Evolutionary conservation across 192 early-diverging fungal species (phyloP), one percentile per base, ranked within the genome.

Genomic region (Chytriomyces hyalinus): DNA sequence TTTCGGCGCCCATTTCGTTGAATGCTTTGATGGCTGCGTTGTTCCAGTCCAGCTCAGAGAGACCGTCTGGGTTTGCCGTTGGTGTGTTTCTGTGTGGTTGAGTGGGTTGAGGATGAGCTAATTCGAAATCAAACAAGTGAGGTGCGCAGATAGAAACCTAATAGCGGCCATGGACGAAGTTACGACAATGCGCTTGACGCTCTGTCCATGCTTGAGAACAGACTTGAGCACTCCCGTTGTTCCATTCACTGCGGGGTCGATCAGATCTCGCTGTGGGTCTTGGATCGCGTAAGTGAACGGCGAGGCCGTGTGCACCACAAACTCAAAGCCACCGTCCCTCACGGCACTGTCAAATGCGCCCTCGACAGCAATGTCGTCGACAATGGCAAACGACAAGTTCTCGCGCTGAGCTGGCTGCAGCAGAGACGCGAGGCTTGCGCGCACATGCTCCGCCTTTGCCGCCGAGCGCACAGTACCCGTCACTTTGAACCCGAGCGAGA

Each of bases 211-310:
- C 24, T 28, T 65, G 36, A 73, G 53, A 0, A 81, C 82, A 17
- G 84, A 62, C 15, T 79, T 43, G 22, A 87, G 77, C 45, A 87
- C 46, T 26, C 72, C 83, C 7, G 83, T 36, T 6, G 86, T 87
- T 20, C 86, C 86, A 6, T 81, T 17, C 6, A 87, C 76, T 8
- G 86, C 86, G 8, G 86, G 86, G 22, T 83, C 70, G 36, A 87
- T 79, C 45, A 80, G 17, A 49, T 85, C 82, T 20, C 51, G 49
- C 15, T 72, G 65, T 5, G 81, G 70, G 65, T 86, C 76, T 11
- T 28, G 47, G 49, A 62, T 74, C 45, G 24, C 60, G 53, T 78
- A 74, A 36, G 64, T 71, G 53, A 81, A 62, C 1, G 86, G 85
- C 11, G 81, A 83, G 6, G 85, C 86, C 10, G 82, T 71, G 70